phyloP scores from a whole-genome alignment of 352 stramenopile genomes.

The Lagenidium giganteum region DNA sequence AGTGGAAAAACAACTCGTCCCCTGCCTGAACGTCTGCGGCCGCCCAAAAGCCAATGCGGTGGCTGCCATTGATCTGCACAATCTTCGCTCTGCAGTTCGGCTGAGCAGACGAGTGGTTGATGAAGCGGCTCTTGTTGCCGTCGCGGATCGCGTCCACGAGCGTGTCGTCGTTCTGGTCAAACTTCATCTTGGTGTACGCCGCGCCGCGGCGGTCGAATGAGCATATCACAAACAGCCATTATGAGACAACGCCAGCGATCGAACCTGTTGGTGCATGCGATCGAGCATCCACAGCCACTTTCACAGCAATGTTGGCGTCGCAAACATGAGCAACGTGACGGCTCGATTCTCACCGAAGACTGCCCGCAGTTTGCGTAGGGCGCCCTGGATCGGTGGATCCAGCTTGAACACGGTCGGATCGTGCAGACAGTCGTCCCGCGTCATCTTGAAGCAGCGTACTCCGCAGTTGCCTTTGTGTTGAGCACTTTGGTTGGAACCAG shows the following conservation, averaged over 20 bases:
- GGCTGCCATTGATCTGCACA: slow-evolving; percentile 77
- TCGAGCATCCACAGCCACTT: neutral
- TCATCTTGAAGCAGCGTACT: too few relatives aligned
- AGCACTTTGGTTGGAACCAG: too few relatives aligned
- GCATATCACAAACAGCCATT: too few relatives aligned
- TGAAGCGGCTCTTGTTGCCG: slow-evolving; percentile 92
- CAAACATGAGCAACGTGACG: neutral
- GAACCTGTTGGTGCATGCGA: neutral
- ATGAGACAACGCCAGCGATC: too few relatives aligned
- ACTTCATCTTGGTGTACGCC: slow-evolving; percentile 87
- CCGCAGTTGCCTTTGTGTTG: too few relatives aligned
- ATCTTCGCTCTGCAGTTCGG: slow-evolving; percentile 84
- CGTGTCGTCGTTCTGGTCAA: slow-evolving; percentile 87
- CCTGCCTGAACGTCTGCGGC: slow-evolving; percentile 82
- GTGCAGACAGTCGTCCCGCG: too few relatives aligned
- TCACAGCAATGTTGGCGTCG: neutral
- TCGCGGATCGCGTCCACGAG: slow-evolving; percentile 89
- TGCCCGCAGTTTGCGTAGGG: too few relatives aligned
- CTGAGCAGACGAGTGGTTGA: slow-evolving; percentile 61
- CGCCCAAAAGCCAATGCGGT: slow-evolving; percentile 91
- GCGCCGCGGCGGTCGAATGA: slow-evolving; percentile 54
- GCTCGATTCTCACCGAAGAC: too few relatives aligned
- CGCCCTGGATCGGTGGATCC: too few relatives aligned
- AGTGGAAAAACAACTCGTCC: slow-evolving; percentile 69
- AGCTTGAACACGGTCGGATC: too few relatives aligned